These are phyloP conservation scores for Xylaria flabelliformis DNA, from an alignment of 495 filamentous ascomycete species.

Conservation along the genomic window DNA sequence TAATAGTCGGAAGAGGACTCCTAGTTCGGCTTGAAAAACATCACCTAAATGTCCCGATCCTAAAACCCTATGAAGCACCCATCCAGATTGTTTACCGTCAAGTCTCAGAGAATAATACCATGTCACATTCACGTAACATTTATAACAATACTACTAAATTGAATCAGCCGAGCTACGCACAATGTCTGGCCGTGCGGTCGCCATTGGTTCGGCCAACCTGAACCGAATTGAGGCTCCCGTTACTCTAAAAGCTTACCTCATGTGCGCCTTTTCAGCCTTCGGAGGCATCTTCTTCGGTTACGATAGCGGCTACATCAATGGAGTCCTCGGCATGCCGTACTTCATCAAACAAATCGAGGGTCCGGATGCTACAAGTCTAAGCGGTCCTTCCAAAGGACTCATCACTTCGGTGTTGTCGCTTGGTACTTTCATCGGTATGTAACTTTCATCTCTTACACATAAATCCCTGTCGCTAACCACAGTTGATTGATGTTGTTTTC, in stretches of 20 bases:
- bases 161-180: conserved; percentile 6
- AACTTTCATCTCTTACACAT: background rate
- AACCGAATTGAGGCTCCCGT: conserved; percentile 68
- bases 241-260: conserved; percentile 69
- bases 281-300: conserved; percentile 74
- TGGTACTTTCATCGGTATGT: conserved; percentile 72
- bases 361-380: conserved; percentile 35
- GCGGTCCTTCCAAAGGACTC: conserved; percentile 58
- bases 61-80: conserved; percentile 7
- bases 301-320: conserved; percentile 69
- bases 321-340: conserved; percentile 60
- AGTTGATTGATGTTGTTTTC: background rate
- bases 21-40: background rate
- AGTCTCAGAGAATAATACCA: background rate
- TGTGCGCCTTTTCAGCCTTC: conserved; percentile 73
- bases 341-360: conserved; percentile 56
- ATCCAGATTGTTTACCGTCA: background rate
- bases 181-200: conserved; percentile 36
- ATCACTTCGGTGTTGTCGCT: conserved; percentile 77
- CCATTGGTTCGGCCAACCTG: conserved; percentile 47
- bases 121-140: background rate
- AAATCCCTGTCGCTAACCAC: background rate
- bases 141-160: background rate
- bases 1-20: background rate
- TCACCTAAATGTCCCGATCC: background rate